Percentiles rank a stretch among this genome's conserved stretches.
These are phyloP conservation scores for Globisporangium spinosum DNA, from an alignment of 352 stramenopile species.

Conservation along the genomic window DNA sequence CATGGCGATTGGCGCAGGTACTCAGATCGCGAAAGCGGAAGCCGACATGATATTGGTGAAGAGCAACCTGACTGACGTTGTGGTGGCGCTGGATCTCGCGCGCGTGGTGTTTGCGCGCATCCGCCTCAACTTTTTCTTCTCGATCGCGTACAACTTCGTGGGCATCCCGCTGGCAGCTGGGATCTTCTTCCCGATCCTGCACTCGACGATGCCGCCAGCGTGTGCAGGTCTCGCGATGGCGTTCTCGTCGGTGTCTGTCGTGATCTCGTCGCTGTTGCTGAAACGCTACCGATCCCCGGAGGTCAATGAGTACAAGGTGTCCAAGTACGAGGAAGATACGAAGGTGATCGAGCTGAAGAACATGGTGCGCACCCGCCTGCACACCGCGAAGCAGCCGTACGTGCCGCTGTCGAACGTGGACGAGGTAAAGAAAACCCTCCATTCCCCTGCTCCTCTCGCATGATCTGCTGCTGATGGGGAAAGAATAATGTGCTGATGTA, in stretches of 20 bases:
- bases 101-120: constrained; percentile 82
- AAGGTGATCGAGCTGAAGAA: constrained; percentile 80
- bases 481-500: constrained; percentile 5
- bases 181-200: constrained; percentile 81
- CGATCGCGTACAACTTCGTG: constrained; percentile 83
- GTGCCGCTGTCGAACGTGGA: constrained; percentile 63
- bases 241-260: constrained; percentile 86
- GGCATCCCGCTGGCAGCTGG: constrained; percentile 83
- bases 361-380: constrained; percentile 53
- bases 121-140: constrained; percentile 86
- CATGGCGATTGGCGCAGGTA: constrained; percentile 91
- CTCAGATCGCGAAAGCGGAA: constrained; percentile 85
- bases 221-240: constrained; percentile 86
- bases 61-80: constrained; percentile 77
- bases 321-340: constrained; percentile 57
- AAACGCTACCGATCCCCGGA: constrained; percentile 66
- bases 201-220: constrained; percentile 80
- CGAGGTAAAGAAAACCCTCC: constrained; percentile 27
- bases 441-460: constrained; percentile 9
- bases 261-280: constrained; percentile 82
- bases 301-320: constrained; percentile 34
- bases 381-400: constrained; percentile 59
- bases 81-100: constrained; percentile 78
- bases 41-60: constrained; percentile 90
- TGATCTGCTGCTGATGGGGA: constrained; percentile 5